These are phyloP conservation scores for Hypoxylon intermedium DNA, from an alignment of 495 filamentous ascomycete genomes.

Conservation along the genomic window DNA sequence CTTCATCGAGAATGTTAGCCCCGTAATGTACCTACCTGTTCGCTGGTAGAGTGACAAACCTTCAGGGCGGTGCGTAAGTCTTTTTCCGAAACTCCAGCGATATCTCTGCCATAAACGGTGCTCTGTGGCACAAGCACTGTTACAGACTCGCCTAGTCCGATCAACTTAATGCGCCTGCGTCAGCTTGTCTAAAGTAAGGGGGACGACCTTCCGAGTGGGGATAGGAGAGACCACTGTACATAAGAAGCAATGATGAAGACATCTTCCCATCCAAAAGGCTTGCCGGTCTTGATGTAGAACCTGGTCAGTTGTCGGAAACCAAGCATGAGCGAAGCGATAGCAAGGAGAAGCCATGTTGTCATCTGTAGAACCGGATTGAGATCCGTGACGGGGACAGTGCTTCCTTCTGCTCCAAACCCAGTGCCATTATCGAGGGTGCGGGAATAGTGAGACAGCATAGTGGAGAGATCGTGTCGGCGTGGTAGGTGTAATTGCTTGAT, in stretches of 20 bases:
- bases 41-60: too few species aligned
- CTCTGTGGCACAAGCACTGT: conserved; percentile 13
- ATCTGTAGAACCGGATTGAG: conserved; percentile 22
- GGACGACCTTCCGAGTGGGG: neutral
- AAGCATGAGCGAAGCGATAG: conserved; percentile 16
- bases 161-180: neutral
- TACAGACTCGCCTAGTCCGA: conserved; percentile 17
- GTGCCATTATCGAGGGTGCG: too few species aligned
- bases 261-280: conserved; percentile 13
- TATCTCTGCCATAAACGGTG: conserved; percentile 16
- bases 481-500: too few species aligned
- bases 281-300: conserved; percentile 14
- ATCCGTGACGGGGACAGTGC: too few species aligned
- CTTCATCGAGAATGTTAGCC: conserved; percentile 11
- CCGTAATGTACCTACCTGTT: neutral
- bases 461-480: too few species aligned
- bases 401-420: too few species aligned
- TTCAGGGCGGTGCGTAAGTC: conserved; percentile 5
- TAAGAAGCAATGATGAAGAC: conserved; percentile 9
- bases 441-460: too few species aligned
- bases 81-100: neutral
- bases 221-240: conserved; percentile 2
- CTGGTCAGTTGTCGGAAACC: conserved; percentile 19
- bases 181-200: neutral
- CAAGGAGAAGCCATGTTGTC: conserved; percentile 24